phyloP scores from a whole-genome alignment of 148 eudicot genomes.

The Heliamphora exappendiculata region DNA sequence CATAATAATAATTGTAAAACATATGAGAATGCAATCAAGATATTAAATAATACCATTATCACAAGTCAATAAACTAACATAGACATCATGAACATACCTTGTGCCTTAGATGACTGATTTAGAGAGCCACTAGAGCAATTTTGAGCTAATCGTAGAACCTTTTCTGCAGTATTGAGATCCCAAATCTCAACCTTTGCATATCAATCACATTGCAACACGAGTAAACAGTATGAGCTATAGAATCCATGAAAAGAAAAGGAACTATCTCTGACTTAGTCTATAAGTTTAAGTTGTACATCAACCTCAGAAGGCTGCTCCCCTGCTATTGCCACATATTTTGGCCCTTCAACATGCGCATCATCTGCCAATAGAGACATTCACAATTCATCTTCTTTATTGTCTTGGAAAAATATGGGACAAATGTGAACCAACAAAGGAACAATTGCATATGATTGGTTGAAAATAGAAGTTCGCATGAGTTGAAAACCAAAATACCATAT shows the following conservation, averaged over 20 bases:
- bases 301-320: constrained; percentile 79
- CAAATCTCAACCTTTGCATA: constrained; percentile 80
- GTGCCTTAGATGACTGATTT: constrained; percentile 32
- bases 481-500: background rate
- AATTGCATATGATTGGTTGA: background rate
- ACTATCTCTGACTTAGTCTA: too few species aligned
- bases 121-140: constrained; percentile 18
- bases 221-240: constrained; percentile 16
- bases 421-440: background rate
- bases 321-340: constrained; percentile 54
- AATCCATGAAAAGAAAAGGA: background rate
- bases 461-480: background rate
- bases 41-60: background rate
- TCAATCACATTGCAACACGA: constrained; percentile 10
- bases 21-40: background rate
- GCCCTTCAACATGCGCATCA: constrained; percentile 32
- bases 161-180: constrained; percentile 74
- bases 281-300: constrained; percentile 11
- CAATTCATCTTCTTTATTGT: background rate
- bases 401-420: background rate
- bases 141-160: constrained; percentile 44
- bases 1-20: background rate
- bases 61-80: constrained; percentile 10
- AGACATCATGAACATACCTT: constrained; percentile 36
- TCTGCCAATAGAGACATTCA: constrained; percentile 22